These are phyloP conservation scores for Teratosphaeria viscida DNA, from an alignment of 2,329 filamentous ascomycete genomes.

Conservation along the genomic window DNA sequence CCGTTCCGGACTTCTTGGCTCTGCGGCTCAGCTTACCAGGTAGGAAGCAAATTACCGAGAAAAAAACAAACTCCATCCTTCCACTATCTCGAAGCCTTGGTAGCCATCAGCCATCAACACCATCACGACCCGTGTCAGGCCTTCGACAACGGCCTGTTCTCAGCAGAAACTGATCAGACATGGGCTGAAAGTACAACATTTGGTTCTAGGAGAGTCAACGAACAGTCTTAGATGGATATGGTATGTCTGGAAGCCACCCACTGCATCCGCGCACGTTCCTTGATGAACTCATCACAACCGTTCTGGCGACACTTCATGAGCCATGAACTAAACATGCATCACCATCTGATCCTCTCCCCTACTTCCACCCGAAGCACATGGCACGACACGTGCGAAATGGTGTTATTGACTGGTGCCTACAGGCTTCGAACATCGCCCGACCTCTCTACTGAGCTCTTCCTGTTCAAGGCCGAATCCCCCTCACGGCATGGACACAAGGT, in stretches of 20 bases:
- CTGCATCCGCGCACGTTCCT: constrained; percentile 6
- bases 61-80: background rate
- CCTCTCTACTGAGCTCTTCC: background rate
- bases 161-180: background rate
- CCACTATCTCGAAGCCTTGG: background rate
- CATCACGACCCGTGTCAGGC: background rate
- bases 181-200: background rate
- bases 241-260: background rate
- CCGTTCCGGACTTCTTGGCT: background rate
- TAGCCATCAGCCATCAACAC: background rate
- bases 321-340: constrained; percentile 32
- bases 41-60: background rate
- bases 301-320: constrained; percentile 28
- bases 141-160: background rate
- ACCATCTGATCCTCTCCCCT: constrained; percentile 27
- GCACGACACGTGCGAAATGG: background rate
- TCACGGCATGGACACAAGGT: background rate
- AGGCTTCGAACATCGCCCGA: background rate
- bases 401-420: background rate
- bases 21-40: background rate
- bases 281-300: constrained; percentile 24
- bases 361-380: too few species aligned
- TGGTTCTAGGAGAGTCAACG: background rate
- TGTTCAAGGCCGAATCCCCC: background rate
- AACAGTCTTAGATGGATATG: background rate